Evolutionary conservation across 1,284 basidiomycete species (phyloP).

Genomic region (Austroboletus olivaceoglutinosus): DNA sequence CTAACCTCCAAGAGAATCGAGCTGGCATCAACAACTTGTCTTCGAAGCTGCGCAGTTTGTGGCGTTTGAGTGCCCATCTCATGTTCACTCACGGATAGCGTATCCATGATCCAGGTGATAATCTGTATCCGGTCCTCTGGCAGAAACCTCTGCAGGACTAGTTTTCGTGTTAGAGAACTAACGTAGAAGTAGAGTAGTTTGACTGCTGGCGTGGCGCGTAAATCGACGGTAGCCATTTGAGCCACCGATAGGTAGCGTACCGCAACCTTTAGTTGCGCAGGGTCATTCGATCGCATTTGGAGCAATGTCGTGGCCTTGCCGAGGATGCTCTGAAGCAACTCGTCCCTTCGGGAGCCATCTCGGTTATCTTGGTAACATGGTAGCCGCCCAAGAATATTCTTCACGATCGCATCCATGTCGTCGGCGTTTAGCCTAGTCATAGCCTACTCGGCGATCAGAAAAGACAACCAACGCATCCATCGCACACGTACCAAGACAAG

Average conservation of each 20-base stretch:
- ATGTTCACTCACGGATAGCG: slow-evolving; percentile 35
- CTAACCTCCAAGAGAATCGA: slow-evolving; percentile 50
- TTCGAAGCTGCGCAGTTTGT: slow-evolving; percentile 34
- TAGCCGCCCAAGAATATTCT: slow-evolving; percentile 51
- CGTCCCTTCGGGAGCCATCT: slow-evolving; percentile 36
- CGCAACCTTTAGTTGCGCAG: slow-evolving; percentile 36
- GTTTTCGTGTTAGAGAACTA: slow-evolving; percentile 45
- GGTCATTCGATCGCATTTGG: slow-evolving; percentile 39
- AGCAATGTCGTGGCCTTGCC: slow-evolving; percentile 39
- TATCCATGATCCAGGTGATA: slow-evolving; percentile 43
- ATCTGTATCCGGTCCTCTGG: slow-evolving; percentile 44
- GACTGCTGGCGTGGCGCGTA: slow-evolving; percentile 41
- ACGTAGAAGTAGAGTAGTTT: slow-evolving; percentile 55
- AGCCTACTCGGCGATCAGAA: slow-evolving; percentile 39
- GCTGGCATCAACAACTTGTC: slow-evolving; percentile 46
- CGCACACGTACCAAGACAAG: slow-evolving; percentile 44
- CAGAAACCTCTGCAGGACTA: slow-evolving; percentile 45
- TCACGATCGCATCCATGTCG: slow-evolving; percentile 50
- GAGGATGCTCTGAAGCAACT: slow-evolving; percentile 46
- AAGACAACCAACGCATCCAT: background rate
- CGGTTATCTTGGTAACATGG: slow-evolving; percentile 42
- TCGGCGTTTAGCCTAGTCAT: slow-evolving; percentile 43
- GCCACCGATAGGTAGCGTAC: slow-evolving; percentile 50
- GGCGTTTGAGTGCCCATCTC: slow-evolving; percentile 18
- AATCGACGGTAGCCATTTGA: slow-evolving; percentile 43